Evolutionary conservation across 1,284 basidiomycete species (phyloP), one percentile per base, ranked within the genome.

Genomic region (Trichosporon inkin): DNA sequence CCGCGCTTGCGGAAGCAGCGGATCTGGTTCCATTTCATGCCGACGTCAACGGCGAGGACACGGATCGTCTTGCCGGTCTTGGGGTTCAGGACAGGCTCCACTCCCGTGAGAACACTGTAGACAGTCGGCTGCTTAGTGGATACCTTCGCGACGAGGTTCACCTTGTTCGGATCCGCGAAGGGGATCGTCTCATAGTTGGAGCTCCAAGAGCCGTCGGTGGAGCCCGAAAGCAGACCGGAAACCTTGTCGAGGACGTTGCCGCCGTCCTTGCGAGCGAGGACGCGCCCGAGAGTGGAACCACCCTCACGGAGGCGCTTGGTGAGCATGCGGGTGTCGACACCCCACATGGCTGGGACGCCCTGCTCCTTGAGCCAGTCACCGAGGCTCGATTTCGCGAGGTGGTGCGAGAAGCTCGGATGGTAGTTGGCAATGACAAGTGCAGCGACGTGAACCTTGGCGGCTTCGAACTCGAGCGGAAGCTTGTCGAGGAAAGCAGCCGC

Each of bases 1-100:
- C 96, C 95, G 52, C 96, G 89, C 57, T 87, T 84, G 55, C 86
- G 88, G 81, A 99, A 97, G 82, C 95, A 99, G 51, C 96, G 86
- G 69, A 99, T 95, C 80, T 99, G 96, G 80, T 99, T 99, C 81
- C 89, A 95, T 81, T 99, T 99, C 90, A 99, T 98, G 44, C 96
- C 96, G 57, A 99, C 94, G 77, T 99, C 96, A 60, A 99, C 81
- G 5, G 92, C 92, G 20, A 99, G 74, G 53, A 99, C 85, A 64
- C 96, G 88, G 38, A 99, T 76, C 1, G 86, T 82, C 54, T 93
- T 86, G 53, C 85, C 85, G 20, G 82, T 83, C 2, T 86, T 87
- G 2, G 92, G 90, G 78, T 99, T 92, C 55, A 86, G 73, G 62
- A 84, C 83, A 32, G 85, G 81, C 7, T 76, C 76, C 37, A 77